These are phyloP conservation scores for Guyanaporus albipodus DNA, from an alignment of 768 basidiomycete species.

Conservation along the genomic window DNA sequence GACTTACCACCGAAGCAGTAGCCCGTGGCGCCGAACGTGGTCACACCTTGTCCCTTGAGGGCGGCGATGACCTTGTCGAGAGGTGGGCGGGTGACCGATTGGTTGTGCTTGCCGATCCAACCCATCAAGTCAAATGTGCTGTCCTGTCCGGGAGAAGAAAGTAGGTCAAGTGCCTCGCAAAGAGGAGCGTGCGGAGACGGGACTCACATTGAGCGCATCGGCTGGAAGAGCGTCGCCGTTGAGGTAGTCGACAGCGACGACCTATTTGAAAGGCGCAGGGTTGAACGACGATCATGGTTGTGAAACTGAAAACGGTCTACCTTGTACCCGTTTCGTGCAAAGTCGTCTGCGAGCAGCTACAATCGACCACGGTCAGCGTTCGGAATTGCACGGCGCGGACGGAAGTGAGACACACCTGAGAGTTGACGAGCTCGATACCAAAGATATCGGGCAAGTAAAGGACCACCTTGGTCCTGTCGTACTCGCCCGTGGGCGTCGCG, in stretches of 20 bases:
- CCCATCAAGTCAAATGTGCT: conserved; percentile 21
- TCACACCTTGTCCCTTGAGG: conserved; percentile 58
- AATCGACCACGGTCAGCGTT: background rate
- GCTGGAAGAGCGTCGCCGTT: conserved; percentile 24
- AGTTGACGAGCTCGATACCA: conserved; percentile 46
- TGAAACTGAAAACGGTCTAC: conserved; percentile 8
- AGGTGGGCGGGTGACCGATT: conserved; percentile 39
- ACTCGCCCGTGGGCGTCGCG: conserved; percentile 47
- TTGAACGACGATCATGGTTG: background rate
- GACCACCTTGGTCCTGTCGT: conserved; percentile 52
- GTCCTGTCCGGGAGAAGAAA: background rate
- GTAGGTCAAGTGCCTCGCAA: background rate
- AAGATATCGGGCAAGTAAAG: conserved; percentile 53
- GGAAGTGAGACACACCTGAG: conserved; percentile 31
- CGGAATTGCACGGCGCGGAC: background rate
- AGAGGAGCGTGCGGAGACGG: background rate
- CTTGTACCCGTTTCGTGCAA: conserved; percentile 38
- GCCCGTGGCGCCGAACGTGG: conserved; percentile 53
- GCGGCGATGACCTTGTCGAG: conserved; percentile 54
- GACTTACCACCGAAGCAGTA: conserved; percentile 65
- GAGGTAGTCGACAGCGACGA: conserved; percentile 27
- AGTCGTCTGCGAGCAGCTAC: conserved; percentile 44
- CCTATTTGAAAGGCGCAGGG: background rate
- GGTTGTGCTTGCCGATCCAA: conserved; percentile 42
- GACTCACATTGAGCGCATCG: conserved; percentile 14